A percentile compares a stretch with the other conserved stretches of the same genome.
phyloP scores from a whole-genome alignment of 371 early-diverging fungal species.

The Dichotomocladium elegans region DNA sequence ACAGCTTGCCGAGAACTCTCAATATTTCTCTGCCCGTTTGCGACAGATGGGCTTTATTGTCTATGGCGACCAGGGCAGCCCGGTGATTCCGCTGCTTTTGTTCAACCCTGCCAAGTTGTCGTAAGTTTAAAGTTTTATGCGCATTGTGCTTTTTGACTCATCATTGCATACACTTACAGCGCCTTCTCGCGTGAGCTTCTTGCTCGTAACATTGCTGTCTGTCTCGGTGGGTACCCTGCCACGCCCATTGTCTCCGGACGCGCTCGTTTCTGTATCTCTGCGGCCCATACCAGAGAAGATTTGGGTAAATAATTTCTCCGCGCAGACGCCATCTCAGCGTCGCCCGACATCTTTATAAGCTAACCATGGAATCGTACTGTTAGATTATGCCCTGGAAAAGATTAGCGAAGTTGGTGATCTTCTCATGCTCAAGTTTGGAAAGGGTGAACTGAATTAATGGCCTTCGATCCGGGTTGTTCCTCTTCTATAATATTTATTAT shows the following conservation, averaged over 20 bases:
- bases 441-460: not conserved
- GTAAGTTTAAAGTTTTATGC: constrained; percentile 7
- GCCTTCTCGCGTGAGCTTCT: constrained; percentile 96
- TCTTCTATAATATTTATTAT: not conserved
- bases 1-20: constrained; percentile 80
- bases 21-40: constrained; percentile 79
- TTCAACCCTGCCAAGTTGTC: constrained; percentile 97
- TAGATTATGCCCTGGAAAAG: constrained; percentile 55
- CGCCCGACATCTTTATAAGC: not conserved
- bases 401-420: constrained; percentile 67
- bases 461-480: too few species aligned
- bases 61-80: constrained; percentile 92
- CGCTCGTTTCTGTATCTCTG: constrained; percentile 94
- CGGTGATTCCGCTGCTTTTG: constrained; percentile 93
- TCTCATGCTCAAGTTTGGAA: constrained; percentile 53
- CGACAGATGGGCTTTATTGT: constrained; percentile 93
- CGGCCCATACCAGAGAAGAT: constrained; percentile 96
- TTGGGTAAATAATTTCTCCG: constrained; percentile 38
- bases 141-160: not conserved
- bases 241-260: constrained; percentile 94
- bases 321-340: too few species aligned
- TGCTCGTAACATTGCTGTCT: constrained; percentile 90
- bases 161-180: constrained; percentile 3
- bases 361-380: not conserved
- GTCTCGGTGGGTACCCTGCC: constrained; percentile 97